Conservation (phyloP, 805 yeast species). For the Diddensiella santjacobensis region DNA sequence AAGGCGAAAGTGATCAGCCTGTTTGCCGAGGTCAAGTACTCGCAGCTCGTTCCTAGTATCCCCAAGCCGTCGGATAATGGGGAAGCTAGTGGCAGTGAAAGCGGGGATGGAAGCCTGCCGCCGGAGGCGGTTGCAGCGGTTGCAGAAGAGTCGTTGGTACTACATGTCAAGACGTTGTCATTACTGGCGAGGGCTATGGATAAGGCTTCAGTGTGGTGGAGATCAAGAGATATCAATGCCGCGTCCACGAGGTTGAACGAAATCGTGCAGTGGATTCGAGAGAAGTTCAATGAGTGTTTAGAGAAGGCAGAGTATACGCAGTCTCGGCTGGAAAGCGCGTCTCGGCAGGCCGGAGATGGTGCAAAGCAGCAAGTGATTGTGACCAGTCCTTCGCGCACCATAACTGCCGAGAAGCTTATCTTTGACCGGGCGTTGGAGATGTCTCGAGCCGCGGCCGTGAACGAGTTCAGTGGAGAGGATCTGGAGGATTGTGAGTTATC, state of each 20-base stretch:
- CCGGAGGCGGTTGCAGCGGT: slow-evolving; percentile 40
- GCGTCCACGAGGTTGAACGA: slow-evolving; percentile 34
- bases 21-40: slow-evolving; percentile 86
- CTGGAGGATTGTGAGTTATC: slow-evolving; percentile 76
- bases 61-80: slow-evolving; percentile 18
- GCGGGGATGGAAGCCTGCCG: slow-evolving; percentile 10
- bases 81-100: slow-evolving; percentile 10
- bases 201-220: slow-evolving; percentile 90
- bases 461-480: slow-evolving; percentile 74
- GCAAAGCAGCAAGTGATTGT: background rate
- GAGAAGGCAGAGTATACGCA: slow-evolving; percentile 81
- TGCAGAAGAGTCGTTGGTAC: slow-evolving; percentile 80
- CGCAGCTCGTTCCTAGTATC: slow-evolving; percentile 73
- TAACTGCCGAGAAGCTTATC: slow-evolving; percentile 74
- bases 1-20: slow-evolving; percentile 85
- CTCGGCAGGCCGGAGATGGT: background rate
- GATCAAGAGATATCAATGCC: slow-evolving; percentile 34
- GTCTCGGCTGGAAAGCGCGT: slow-evolving; percentile 31
- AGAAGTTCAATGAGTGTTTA: slow-evolving; percentile 79
- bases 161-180: slow-evolving; percentile 81
- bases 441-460: slow-evolving; percentile 85
- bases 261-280: slow-evolving; percentile 88
- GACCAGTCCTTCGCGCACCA: slow-evolving; percentile 9
- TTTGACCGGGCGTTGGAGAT: slow-evolving; percentile 94
- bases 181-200: slow-evolving; percentile 83